A percentile compares a stretch with the other conserved stretches of the same genome.
These are phyloP conservation scores for Penicillium sp. DNA, from an alignment of 2,329 filamentous ascomycete species.

Conservation along the genomic window DNA sequence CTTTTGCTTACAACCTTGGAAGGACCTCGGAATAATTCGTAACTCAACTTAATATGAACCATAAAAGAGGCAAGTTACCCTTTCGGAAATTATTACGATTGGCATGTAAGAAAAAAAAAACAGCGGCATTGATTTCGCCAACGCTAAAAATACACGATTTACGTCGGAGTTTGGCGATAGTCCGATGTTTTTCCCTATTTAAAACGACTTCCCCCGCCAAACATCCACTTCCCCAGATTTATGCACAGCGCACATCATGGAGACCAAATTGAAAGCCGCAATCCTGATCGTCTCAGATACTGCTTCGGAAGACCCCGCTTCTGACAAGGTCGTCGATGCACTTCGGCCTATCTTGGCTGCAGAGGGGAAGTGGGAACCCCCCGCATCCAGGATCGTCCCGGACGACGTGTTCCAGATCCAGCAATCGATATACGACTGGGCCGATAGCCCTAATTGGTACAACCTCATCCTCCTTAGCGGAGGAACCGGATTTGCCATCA, in stretches of 20 bases:
- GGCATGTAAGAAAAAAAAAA: not conserved
- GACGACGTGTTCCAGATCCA: slow-evolving; percentile 71
- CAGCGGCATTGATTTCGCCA: not conserved
- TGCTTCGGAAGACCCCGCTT: slow-evolving; percentile 65
- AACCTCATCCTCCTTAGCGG: slow-evolving; percentile 84
- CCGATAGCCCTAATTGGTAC: slow-evolving; percentile 53
- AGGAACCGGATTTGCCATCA: slow-evolving; percentile 80
- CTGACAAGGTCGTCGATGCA: slow-evolving; percentile 62
- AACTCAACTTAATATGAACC: not conserved
- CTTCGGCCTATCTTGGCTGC: slow-evolving; percentile 61
- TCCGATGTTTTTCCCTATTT: slow-evolving; percentile 9
- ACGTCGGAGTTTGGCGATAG: slow-evolving; percentile 13
- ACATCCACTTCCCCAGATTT: slow-evolving; percentile 9
- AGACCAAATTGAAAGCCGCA: slow-evolving; percentile 54
- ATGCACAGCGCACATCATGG: slow-evolving; percentile 21
- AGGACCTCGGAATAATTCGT: not conserved
- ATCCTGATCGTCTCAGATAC: slow-evolving; percentile 88
- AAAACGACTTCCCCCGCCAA: slow-evolving; percentile 6
- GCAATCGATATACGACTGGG: slow-evolving; percentile 60
- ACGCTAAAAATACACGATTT: not conserved
- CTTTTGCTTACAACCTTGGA: not conserved
- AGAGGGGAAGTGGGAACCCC: slow-evolving; percentile 65
- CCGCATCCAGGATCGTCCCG: slow-evolving; percentile 64
- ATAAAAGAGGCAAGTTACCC: not conserved
- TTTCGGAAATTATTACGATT: not conserved